Evolutionary conservation across 352 stramenopile genomes (phyloP).

Genomic region (Globisporangium cystogenes): DNA sequence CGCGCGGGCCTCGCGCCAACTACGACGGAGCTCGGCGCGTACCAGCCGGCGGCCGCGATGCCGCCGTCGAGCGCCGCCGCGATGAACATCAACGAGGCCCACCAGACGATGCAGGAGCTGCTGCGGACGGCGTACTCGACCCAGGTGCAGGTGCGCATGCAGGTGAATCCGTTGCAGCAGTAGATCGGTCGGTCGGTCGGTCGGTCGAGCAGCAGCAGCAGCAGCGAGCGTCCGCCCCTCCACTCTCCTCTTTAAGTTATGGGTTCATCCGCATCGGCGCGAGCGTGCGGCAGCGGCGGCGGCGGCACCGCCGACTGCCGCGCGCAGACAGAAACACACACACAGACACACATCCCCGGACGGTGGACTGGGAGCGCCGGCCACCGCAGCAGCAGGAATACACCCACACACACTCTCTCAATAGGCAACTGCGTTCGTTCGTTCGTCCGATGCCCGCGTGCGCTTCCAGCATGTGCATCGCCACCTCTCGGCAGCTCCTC

Average conservation of each 20-base stretch:
- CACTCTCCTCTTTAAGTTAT: slow-evolving; percentile 32
- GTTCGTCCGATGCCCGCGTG: background rate
- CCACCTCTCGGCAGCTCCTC: too few relatives aligned
- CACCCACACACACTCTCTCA: background rate
- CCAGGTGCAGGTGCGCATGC: slow-evolving; percentile 78
- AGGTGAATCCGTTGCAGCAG: slow-evolving; percentile 53
- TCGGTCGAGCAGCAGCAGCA: too few relatives aligned
- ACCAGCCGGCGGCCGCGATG: slow-evolving; percentile 29
- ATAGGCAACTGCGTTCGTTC: background rate
- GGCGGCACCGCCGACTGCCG: too few relatives aligned
- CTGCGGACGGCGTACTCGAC: slow-evolving; percentile 80
- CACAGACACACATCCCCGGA: background rate
- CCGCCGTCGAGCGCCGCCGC: slow-evolving; percentile 13
- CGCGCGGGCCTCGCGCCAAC: slow-evolving; percentile 8
- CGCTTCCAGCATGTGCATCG: too few relatives aligned
- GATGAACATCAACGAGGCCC: slow-evolving; percentile 60
- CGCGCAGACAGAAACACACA: background rate
- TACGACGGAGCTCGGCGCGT: slow-evolving; percentile 19
- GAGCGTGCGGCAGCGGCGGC: background rate
- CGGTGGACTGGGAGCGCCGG: background rate
- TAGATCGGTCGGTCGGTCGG: slow-evolving; percentile 2
- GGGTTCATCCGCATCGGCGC: slow-evolving; percentile 8
- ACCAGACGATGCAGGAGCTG: slow-evolving; percentile 81
- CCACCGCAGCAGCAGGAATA: background rate
- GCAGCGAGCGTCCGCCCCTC: background rate